These are phyloP conservation scores for Cladophialophora chaetospira DNA, from an alignment of 2,329 filamentous ascomycete species.

Conservation along the genomic window DNA sequence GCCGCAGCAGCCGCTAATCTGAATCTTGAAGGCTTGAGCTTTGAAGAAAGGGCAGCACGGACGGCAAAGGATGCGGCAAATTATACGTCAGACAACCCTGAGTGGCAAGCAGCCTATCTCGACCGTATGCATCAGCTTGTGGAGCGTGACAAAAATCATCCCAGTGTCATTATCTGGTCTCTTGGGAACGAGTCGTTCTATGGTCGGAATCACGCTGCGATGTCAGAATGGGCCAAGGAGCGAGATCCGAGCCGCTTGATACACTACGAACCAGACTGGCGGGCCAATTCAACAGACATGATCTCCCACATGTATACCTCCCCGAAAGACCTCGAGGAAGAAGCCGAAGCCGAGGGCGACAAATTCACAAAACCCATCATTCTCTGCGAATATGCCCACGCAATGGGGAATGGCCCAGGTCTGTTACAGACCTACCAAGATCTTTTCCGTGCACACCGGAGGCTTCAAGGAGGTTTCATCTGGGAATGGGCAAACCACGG, in stretches of 20 bases:
- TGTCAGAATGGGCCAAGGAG: slow-evolving; percentile 64
- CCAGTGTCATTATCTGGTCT: slow-evolving; percentile 72
- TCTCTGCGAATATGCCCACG: slow-evolving; percentile 58
- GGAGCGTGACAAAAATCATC: slow-evolving; percentile 69
- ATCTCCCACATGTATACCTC: slow-evolving; percentile 68
- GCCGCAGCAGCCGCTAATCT: background rate
- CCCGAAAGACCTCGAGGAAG: slow-evolving; percentile 36
- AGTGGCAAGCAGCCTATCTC: slow-evolving; percentile 61
- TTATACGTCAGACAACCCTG: slow-evolving; percentile 38
- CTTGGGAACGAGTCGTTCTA: slow-evolving; percentile 75
- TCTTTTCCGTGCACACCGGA: slow-evolving; percentile 61
- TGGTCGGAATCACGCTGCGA: slow-evolving; percentile 66
- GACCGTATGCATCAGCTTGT: slow-evolving; percentile 67
- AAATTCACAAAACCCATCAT: slow-evolving; percentile 46
- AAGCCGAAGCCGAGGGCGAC: slow-evolving; percentile 41
- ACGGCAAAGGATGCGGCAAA: slow-evolving; percentile 31
- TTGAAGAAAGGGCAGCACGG: slow-evolving; percentile 11
- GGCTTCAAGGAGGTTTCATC: slow-evolving; percentile 67
- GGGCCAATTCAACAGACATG: slow-evolving; percentile 65
- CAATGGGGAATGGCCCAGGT: slow-evolving; percentile 76
- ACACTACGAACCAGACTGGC: slow-evolving; percentile 67
- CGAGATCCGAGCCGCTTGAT: slow-evolving; percentile 62
- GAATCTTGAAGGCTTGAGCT: slow-evolving; percentile 9
- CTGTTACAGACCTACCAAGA: slow-evolving; percentile 68
- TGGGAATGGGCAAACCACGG: slow-evolving; percentile 70